Evolutionary conservation across 768 basidiomycete species (phyloP).

Genomic region (Mycena leptocephala): DNA sequence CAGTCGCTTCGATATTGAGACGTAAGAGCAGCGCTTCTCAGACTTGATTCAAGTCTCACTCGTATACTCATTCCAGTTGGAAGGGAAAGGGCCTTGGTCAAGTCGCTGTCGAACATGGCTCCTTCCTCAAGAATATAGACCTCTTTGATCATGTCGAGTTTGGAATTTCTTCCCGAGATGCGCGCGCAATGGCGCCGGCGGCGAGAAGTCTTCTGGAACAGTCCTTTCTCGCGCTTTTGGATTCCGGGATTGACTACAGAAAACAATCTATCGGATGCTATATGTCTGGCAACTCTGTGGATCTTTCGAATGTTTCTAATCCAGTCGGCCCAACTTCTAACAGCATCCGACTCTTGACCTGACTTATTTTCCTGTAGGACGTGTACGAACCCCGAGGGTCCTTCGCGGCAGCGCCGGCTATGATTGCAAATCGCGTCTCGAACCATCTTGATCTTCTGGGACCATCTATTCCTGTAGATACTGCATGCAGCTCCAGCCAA

Average conservation of each 20-base stretch:
- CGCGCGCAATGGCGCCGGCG: constrained; percentile 46
- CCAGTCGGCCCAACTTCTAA: not conserved
- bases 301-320: not conserved
- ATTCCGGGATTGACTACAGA: constrained; percentile 62
- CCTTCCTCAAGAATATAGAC: constrained; percentile 51
- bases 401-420: constrained; percentile 39
- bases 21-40: constrained; percentile 27
- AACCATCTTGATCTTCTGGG: constrained; percentile 42
- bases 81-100: constrained; percentile 37
- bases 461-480: constrained; percentile 58
- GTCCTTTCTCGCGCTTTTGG: constrained; percentile 55
- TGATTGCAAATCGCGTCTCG: constrained; percentile 48
- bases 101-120: constrained; percentile 19
- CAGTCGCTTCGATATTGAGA: constrained; percentile 46
- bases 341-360: too few relatives aligned
- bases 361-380: constrained; percentile 29
- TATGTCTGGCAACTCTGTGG: constrained; percentile 43
- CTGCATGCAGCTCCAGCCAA: constrained; percentile 55
- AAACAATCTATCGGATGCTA: constrained; percentile 57
- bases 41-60: not conserved
- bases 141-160: constrained; percentile 54
- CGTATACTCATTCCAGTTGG: constrained; percentile 28
- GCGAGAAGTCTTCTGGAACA: constrained; percentile 49
- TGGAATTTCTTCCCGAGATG: constrained; percentile 51
- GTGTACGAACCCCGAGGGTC: constrained; percentile 38